Evolutionary conservation across 257 asterid species (phyloP), one percentile per base, ranked within the genome.

Genomic region (Solanum rostratum): DNA sequence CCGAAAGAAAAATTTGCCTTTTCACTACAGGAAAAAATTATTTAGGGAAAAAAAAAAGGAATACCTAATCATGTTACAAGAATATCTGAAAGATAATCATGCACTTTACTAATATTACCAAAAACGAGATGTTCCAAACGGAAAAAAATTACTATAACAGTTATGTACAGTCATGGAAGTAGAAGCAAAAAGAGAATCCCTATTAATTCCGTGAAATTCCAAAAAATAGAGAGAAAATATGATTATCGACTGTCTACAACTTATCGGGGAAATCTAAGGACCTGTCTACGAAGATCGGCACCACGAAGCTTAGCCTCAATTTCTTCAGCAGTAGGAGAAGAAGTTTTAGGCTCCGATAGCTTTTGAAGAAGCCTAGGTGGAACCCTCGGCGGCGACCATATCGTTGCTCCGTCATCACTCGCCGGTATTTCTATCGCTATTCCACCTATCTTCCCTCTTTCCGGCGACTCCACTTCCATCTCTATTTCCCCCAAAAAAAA

Each of bases 261-360:
- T 45, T 22, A 45, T 74, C 81, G 60, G 81, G 16, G 24, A 46
- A 29, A 43, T 37, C 19, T 37, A 60, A 65, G 33, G 6, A 97
- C 99, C 98, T 93, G 97, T 45, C 99, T 96, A 43, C 99, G 95
- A 87, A 94, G 91, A 89, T 93, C 92, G 82, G 99, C 99, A 81
- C 89, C 93, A 6, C 91, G 97, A 82, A 97, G 97, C 90, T 94
- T 97, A 50, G 98, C 93, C 85, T 95, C 90, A 43, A 97, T 97
- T 88, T 97, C 95, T 86, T 97, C 97, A 27, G 93, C 92, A 65
- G 94, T 90, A 57, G 94, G 84, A 43, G 95, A 16, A 55, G 94
- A 89, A 37, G 91, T 78, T 82, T 92, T 97, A 27, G 95, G 73
- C 90, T 95, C 99, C 45, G 99, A 91, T 2, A 97, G 91, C 86